These are phyloP conservation scores for Arthrobotrys pseudoclavata DNA, from an alignment of 2,329 filamentous ascomycete genomes.

Conservation along the genomic window DNA sequence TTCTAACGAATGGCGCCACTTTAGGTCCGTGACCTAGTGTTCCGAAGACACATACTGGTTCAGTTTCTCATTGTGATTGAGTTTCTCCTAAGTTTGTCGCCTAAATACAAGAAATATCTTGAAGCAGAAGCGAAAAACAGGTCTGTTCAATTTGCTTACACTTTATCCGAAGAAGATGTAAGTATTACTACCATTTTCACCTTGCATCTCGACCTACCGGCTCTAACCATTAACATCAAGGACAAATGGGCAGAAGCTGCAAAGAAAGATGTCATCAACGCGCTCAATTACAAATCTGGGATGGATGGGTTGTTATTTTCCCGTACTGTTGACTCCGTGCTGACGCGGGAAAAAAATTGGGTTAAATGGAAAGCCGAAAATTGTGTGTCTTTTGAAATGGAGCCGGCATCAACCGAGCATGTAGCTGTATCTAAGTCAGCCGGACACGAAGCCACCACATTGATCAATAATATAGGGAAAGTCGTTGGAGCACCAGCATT, in stretches of 20 bases:
- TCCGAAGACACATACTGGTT: slow-evolving; percentile 92
- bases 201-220: neutral
- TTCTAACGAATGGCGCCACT: slow-evolving; percentile 4
- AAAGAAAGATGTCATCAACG: slow-evolving; percentile 76
- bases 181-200: slow-evolving; percentile 64
- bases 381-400: slow-evolving; percentile 86
- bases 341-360: slow-evolving; percentile 98
- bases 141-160: slow-evolving; percentile 80
- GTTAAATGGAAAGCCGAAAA: slow-evolving; percentile 97
- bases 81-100: slow-evolving; percentile 90
- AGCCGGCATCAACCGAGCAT: slow-evolving; percentile 77
- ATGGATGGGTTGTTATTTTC: slow-evolving; percentile 92
- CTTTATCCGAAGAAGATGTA: slow-evolving; percentile 84
- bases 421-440: slow-evolving; percentile 79
- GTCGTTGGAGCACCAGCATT: slow-evolving; percentile 79
- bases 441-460: slow-evolving; percentile 79
- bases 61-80: slow-evolving; percentile 95
- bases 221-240: slow-evolving; percentile 66
- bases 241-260: slow-evolving; percentile 86
- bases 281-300: slow-evolving; percentile 83
- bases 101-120: slow-evolving; percentile 81
- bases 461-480: slow-evolving; percentile 70
- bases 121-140: slow-evolving; percentile 80
- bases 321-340: slow-evolving; percentile 95
- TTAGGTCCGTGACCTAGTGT: slow-evolving; percentile 91